Evolutionary conservation across 1,284 basidiomycete genomes (phyloP).

Genomic region (Heimioporus retisporus): DNA sequence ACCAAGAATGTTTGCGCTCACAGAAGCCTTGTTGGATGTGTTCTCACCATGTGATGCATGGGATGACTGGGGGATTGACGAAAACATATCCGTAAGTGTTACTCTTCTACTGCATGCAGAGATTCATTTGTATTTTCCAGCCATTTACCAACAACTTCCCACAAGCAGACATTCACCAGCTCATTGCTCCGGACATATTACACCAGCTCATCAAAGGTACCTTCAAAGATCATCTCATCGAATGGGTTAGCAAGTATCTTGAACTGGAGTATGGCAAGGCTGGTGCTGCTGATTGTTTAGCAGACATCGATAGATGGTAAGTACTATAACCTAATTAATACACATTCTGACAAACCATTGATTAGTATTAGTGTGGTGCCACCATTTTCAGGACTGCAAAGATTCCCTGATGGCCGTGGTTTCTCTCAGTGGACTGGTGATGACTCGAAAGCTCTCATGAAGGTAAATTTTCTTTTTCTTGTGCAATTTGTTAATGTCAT

Average conservation of each 20-base stretch:
- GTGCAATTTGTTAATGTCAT: not conserved
- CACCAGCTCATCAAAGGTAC: not conserved
- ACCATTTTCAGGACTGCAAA: not conserved
- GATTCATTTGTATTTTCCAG: not conserved
- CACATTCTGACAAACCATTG: not conserved
- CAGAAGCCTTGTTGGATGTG: not conserved
- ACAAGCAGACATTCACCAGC: not conserved
- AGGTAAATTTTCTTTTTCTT: not conserved
- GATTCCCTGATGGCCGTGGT: not conserved
- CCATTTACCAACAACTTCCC: not conserved
- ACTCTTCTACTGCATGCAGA: not conserved
- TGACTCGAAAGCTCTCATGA: not conserved
- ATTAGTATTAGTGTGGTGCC: not conserved
- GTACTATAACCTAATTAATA: not conserved
- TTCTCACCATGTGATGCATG: not conserved
- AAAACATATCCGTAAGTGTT: not conserved
- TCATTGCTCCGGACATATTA: not conserved
- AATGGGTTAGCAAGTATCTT: conserved; percentile 1
- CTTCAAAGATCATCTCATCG: not conserved
- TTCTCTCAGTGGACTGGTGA: not conserved
- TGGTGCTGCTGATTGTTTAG: not conserved
- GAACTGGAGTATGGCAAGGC: not conserved
- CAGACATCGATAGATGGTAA: not conserved
- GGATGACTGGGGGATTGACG: not conserved
- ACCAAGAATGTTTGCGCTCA: not conserved